Base-by-base conservation (phyloP, 192 early-diverging fungal species). In the Coemansia sp. region DNA sequence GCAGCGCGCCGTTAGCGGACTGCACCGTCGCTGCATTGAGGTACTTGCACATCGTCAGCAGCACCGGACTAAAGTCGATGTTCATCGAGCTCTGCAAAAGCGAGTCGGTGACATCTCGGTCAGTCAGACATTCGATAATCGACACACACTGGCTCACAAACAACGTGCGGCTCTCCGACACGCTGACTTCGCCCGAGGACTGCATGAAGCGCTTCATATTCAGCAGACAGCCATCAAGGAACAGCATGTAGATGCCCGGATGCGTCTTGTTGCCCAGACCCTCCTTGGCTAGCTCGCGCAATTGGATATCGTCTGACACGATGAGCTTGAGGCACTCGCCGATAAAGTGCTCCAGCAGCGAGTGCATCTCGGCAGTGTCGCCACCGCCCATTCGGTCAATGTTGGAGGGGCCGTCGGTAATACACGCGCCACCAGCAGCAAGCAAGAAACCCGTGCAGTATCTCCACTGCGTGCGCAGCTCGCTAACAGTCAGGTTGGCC, bases 401-500 rank as follows among this genome's bases (percentile, higher is more conserved):
- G 14, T 72, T 62, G n/a, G 48, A 34, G 8, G 70, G 67, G 10
- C 71, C 62, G 37, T 84, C 82, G 4, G 74, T 42, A 38, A 80
- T 78, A 42, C 82, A 84, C 1, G 78, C 77, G 44, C 77, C 77
- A 21, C 77, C 77, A 12, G 78, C 70, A 17, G 82, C 77, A 38
- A 84, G 82, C 61, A 84, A 44, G 69, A 84, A 84, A 1, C 82
- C 82, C 0, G 82, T 84, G 68, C 78, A 80, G 82, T 77, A 79
- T 53, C 77, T 73, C 82, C 82, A 84, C 73, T 83, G 80, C 59
- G 76, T 75, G 41, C 80, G 76, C 5, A 83, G 73, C 67, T 83
- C 80, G 55, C 70, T 83, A 15, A 69, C 71, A 1, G 76, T 75
- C 38, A 78, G 61, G 4, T 53, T 66, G 0, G 66, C 62, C 21